Percentiles rank a stretch among this genome's conserved stretches.
Conservation (phyloP, 345 rosid species). For the Arabis alpina region DNA sequence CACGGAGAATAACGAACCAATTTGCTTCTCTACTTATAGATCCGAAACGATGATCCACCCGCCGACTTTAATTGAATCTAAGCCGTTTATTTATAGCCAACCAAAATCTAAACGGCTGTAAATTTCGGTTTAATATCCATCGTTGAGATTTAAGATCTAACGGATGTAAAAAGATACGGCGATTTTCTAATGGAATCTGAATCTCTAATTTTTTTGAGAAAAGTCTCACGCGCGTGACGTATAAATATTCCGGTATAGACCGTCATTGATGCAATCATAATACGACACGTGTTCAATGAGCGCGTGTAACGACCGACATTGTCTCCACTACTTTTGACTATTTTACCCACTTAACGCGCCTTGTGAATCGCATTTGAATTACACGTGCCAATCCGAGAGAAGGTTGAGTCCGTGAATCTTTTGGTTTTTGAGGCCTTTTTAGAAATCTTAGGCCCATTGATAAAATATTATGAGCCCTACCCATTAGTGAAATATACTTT, state of each 20-base stretch:
- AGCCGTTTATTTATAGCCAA: constrained; percentile 43
- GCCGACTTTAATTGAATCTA: constrained; percentile 46
- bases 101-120: constrained; percentile 25
- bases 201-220: not conserved
- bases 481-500: not conserved
- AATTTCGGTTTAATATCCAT: not conserved
- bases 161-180: constrained; percentile 27
- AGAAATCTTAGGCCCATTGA: constrained; percentile 1
- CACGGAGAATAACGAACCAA: constrained; percentile 12
- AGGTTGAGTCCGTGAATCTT: not conserved
- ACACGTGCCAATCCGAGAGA: constrained; percentile 26
- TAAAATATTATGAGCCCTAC: not conserved
- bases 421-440: not conserved
- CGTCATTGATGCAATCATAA: not conserved
- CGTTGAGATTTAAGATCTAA: constrained; percentile 45
- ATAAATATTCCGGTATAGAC: not conserved
- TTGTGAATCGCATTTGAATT: constrained; percentile 18
- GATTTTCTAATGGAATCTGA: constrained; percentile 10
- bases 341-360: constrained; percentile 43
- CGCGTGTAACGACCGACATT: constrained; percentile 39
- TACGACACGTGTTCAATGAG: not conserved
- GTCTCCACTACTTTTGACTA: constrained; percentile 45
- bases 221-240: constrained; percentile 19
- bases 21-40: constrained; percentile 50
- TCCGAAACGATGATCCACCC: constrained; percentile 33